phyloP scores from a whole-genome alignment of 305 asterid genomes.

The Fraxinus angustifolia region DNA sequence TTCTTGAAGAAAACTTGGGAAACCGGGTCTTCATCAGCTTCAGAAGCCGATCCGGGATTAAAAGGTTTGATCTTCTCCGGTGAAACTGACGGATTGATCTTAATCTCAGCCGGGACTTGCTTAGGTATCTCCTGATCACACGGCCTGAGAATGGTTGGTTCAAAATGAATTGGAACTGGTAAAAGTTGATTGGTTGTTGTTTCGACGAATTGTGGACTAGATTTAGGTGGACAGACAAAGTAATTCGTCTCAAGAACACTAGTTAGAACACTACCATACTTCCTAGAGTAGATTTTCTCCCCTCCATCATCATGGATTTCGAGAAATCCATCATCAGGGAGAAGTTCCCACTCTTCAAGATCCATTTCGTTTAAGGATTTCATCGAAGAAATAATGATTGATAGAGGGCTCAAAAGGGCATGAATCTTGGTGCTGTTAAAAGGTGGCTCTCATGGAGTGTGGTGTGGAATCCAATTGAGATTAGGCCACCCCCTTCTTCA shows the following conservation, averaged over 20 bases:
- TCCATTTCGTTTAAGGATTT: constrained; percentile 37
- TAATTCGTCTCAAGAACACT: constrained; percentile 52
- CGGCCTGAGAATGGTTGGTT: constrained; percentile 6
- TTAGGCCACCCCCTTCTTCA: constrained; percentile 7
- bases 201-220: constrained; percentile 37
- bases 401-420: not conserved
- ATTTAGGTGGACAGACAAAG: constrained; percentile 47
- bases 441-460: constrained; percentile 26
- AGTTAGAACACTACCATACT: constrained; percentile 15
- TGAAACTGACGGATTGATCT: constrained; percentile 1
- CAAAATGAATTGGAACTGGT: constrained; percentile 27
- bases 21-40: constrained; percentile 44
- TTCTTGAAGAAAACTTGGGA: constrained; percentile 79
- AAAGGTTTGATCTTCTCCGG: constrained; percentile 4
- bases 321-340: constrained; percentile 60
- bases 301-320: constrained; percentile 56
- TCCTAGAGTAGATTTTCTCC: constrained; percentile 50
- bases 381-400: not conserved
- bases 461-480: constrained; percentile 25
- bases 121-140: not conserved
- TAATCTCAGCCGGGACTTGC: constrained; percentile 16
- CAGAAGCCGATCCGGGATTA: not conserved
- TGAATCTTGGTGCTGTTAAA: constrained; percentile 4
- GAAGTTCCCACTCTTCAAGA: constrained; percentile 75
- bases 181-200: constrained; percentile 27